Percentiles rank a stretch among this genome's conserved stretches.
Evolutionary conservation across 345 rosid genomes (phyloP).

Genomic region (Alliaria petiolata): DNA sequence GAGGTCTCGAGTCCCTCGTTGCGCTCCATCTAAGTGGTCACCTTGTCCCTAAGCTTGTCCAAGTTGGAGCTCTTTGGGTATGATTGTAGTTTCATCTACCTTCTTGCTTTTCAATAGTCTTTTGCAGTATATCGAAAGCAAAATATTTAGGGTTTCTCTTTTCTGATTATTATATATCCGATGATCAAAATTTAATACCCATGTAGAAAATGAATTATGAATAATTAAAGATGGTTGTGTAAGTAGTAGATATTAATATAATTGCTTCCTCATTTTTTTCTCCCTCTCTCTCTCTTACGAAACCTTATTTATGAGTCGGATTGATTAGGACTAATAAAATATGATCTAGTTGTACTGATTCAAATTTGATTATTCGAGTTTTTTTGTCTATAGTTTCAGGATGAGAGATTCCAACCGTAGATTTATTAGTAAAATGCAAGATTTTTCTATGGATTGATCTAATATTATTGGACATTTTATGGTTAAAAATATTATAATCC

Average conservation of each 20-base stretch:
- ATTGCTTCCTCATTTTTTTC: conserved; percentile 7
- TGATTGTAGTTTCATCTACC: conserved; percentile 27
- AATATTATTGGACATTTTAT: neutral
- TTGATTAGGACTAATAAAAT: conserved; percentile 10
- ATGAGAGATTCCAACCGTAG: neutral
- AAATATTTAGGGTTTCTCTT: conserved; percentile 19
- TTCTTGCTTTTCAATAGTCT: conserved; percentile 6
- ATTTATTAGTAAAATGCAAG: conserved; percentile 3
- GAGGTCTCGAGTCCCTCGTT: conserved; percentile 89
- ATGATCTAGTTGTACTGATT: neutral
- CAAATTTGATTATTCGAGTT: neutral
- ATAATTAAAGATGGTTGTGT: conserved; percentile 22
- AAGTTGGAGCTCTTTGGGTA: conserved; percentile 86
- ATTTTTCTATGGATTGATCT: neutral
- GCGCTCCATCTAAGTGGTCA: conserved; percentile 84
- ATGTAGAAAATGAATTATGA: conserved; percentile 22
- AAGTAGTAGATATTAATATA: conserved; percentile 10
- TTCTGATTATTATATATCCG: conserved; percentile 13
- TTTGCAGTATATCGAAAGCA: conserved; percentile 17
- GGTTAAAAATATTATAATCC: neutral
- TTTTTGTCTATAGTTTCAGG: neutral
- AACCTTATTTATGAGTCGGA: conserved; percentile 4
- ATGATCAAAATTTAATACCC: conserved; percentile 15
- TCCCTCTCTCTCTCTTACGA: neutral
- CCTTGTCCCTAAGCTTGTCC: conserved; percentile 85